Evolutionary conservation across 169 alveolate species (phyloP).

Genomic region (Theileria parva): DNA sequence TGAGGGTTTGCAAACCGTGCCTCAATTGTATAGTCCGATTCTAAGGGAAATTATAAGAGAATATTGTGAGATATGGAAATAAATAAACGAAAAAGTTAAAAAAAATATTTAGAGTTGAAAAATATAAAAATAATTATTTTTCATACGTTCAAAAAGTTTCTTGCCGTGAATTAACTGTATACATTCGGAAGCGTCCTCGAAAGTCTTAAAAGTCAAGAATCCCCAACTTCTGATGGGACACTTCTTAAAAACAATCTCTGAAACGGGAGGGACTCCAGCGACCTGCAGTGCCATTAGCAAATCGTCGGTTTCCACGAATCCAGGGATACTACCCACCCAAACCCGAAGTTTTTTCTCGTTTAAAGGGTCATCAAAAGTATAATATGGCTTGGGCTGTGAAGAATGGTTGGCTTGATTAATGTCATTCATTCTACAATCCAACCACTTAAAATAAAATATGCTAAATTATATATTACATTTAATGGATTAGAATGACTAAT

Average conservation of each 20-base stretch:
- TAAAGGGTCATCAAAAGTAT: conserved; percentile 38
- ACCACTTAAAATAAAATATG: neutral
- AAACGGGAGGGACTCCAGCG: conserved; percentile 42
- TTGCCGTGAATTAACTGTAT: conserved; percentile 29
- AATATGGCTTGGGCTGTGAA: neutral
- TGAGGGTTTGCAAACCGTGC: conserved; percentile 66
- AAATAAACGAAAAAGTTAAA: too few species aligned
- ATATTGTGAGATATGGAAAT: neutral
- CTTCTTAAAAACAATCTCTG: conserved; percentile 38
- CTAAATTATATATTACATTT: neutral
- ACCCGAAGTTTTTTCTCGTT: conserved; percentile 53
- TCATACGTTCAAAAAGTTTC: conserved; percentile 47
- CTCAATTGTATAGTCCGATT: conserved; percentile 49
- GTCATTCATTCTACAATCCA: conserved; percentile 21
- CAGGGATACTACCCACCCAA: conserved; percentile 65
- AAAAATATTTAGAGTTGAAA: too few species aligned
- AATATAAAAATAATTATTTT: neutral
- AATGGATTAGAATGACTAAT: conserved; percentile 11
- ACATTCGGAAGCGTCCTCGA: conserved; percentile 48
- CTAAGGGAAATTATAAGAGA: conserved; percentile 5
- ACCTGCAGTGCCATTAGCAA: conserved; percentile 26
- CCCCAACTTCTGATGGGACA: conserved; percentile 57
- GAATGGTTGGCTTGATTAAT: neutral
- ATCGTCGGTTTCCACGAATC: conserved; percentile 10
- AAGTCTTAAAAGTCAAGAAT: conserved; percentile 36